phyloP scores from a whole-genome alignment of 352 stramenopile species.

The Globisporangium perplexum region DNA sequence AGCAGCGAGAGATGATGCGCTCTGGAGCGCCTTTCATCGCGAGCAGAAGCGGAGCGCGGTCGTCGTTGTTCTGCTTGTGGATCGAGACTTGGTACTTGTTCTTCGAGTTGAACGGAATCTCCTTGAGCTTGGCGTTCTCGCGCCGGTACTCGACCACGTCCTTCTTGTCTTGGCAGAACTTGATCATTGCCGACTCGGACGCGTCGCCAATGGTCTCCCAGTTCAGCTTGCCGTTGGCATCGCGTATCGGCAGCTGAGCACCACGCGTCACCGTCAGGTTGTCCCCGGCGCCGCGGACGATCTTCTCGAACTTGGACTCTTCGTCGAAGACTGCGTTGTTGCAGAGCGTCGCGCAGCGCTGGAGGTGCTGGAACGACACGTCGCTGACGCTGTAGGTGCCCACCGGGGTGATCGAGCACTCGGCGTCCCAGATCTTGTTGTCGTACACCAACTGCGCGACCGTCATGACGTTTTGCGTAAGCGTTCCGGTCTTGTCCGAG shows the following conservation, averaged over 20 bases:
- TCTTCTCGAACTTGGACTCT: slow-evolving; percentile 24
- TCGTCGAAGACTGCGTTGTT: slow-evolving; percentile 90
- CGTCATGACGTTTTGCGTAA: slow-evolving; percentile 95
- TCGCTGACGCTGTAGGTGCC: slow-evolving; percentile 49
- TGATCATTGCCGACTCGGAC: slow-evolving; percentile 83
- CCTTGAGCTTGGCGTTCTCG: slow-evolving; percentile 70
- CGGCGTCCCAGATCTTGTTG: slow-evolving; percentile 63
- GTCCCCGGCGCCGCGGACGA: slow-evolving; percentile 13
- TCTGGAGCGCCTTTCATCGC: slow-evolving; percentile 97
- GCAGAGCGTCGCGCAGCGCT: slow-evolving; percentile 84
- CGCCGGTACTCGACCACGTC: slow-evolving; percentile 68
- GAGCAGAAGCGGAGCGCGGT: slow-evolving; percentile 51
- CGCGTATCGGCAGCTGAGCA: slow-evolving; percentile 8
- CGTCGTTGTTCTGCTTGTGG: slow-evolving; percentile 75
- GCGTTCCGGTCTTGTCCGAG: slow-evolving; percentile 94
- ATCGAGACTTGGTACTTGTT: slow-evolving; percentile 86
- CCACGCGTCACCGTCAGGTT: slow-evolving; percentile 16
- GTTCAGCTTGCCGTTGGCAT: slow-evolving; percentile 13
- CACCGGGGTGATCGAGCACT: slow-evolving; percentile 69
- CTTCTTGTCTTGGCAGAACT: slow-evolving; percentile 71
- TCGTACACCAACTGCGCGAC: slow-evolving; percentile 80
- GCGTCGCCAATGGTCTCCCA: slow-evolving; percentile 70
- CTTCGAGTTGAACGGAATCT: slow-evolving; percentile 82
- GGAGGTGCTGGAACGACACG: slow-evolving; percentile 50
- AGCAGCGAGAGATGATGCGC: slow-evolving; percentile 91